Conservation (phyloP, 192 early-diverging fungal genomes). For the Kappamyces sp. region DNA sequence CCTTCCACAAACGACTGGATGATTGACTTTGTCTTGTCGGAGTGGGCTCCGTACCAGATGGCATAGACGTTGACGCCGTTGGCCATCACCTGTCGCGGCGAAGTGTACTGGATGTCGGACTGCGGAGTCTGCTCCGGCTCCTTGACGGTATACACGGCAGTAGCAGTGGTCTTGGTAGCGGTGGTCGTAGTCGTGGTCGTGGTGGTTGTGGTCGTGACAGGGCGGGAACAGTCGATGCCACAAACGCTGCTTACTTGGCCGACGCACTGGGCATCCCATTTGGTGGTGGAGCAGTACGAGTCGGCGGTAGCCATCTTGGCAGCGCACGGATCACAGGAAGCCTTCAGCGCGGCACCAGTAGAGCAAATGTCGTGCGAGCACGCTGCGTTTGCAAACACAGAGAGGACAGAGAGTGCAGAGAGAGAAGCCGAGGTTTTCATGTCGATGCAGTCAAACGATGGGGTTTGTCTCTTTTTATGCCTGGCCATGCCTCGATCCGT, state of each 20-base stretch:
- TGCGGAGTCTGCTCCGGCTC: too few relatives aligned
- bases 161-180: too few relatives aligned
- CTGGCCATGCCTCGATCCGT: too few relatives aligned
- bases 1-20: conserved; percentile 7
- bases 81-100: conserved; percentile 5
- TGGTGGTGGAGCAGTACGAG: background rate
- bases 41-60: conserved; percentile 9
- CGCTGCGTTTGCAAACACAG: background rate
- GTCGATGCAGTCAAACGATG: too few relatives aligned
- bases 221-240: too few relatives aligned
- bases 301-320: background rate
- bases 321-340: background rate
- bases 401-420: background rate
- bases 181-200: too few relatives aligned
- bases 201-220: too few relatives aligned
- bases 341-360: background rate
- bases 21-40: conserved; percentile 10
- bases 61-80: conserved; percentile 15
- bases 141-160: too few relatives aligned
- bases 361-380: background rate
- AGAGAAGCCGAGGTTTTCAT: too few relatives aligned
- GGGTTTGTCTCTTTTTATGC: too few relatives aligned
- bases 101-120: too few relatives aligned
- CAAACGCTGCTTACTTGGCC: background rate
- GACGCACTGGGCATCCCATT: background rate